These are phyloP conservation scores for Dendrothele bispora DNA, from an alignment of 768 basidiomycete species.

Conservation along the genomic window DNA sequence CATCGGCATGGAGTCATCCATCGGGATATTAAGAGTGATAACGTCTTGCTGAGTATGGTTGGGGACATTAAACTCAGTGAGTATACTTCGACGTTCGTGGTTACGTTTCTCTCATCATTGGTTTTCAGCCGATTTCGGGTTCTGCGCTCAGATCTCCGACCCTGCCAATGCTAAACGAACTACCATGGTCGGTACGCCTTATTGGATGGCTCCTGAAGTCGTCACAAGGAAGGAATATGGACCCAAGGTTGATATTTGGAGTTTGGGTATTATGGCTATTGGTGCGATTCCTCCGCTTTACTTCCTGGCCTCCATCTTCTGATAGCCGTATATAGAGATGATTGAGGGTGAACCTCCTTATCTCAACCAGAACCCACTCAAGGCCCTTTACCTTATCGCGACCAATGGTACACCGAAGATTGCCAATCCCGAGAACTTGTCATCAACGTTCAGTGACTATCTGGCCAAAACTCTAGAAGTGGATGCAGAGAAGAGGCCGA, in stretches of 20 bases:
- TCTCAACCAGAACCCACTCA: conserved; percentile 93
- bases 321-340: conserved; percentile 71
- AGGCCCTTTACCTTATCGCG: conserved; percentile 96
- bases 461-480: conserved; percentile 88
- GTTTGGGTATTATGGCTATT: conserved; percentile 93
- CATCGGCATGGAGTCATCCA: conserved; percentile 98
- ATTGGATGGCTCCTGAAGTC: conserved; percentile 99
- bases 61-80: conserved; percentile 98
- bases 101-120: conserved; percentile 1
- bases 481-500: conserved; percentile 91
- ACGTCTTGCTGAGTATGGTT: conserved; percentile 86
- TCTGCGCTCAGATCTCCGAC: conserved; percentile 95
- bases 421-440: conserved; percentile 79
- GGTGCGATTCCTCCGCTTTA: conserved; percentile 47
- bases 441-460: conserved; percentile 84
- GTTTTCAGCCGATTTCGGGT: conserved; percentile 92
- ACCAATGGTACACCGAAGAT: conserved; percentile 98
- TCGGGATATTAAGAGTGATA: conserved; percentile 99
- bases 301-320: background rate
- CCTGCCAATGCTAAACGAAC: conserved; percentile 89
- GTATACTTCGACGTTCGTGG: conserved; percentile 30
- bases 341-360: conserved; percentile 98
- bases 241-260: conserved; percentile 98
- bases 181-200: conserved; percentile 98
- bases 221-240: conserved; percentile 98